Base-by-base conservation (phyloP, 1,284 basidiomycete genomes). In the Ganoderma sinense region DNA sequence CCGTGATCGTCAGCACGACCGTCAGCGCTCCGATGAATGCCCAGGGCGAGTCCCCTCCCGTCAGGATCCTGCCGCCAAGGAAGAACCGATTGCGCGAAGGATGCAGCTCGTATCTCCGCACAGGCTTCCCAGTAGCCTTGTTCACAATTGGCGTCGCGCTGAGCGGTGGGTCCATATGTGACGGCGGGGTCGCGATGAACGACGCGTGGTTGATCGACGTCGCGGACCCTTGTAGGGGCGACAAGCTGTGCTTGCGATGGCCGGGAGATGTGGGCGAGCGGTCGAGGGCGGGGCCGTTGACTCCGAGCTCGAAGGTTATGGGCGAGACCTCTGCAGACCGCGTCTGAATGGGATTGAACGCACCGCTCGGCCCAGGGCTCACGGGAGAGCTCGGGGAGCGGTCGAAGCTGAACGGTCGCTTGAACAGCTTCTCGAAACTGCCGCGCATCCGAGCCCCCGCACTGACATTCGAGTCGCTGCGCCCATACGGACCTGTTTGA, bases 21-120 rank as follows among this genome's bases (percentile, higher is more conserved):
- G 82, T 77, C 64, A 96, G 81, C 3, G 88, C 89, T 0, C 85
- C 85, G 8, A 94, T 77, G 75, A 97, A 94, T 4, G 95, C 94
- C 83, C 88, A 89, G 0, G 91, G 90, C 29, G 89, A 87, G 80
- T 97, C 96, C 4, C 94, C 94, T n/a, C 95, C 95, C 0, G 92
- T 93, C 73, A 97, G 81, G 16, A 95, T 69, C 66, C 84, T 86
- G 0, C 96, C 97, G 0, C 84, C 75, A 64, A 91, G 83, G 77
- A 92, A 92, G 80, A 94, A 97, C n/a, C 83, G 85, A 80, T 94
- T 95, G 68, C 87, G 83, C 5, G 92, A 94, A 4, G 90, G 89
- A 77, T 93, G 88, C 45, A 84, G 77, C 73, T 89, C 82, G 79
- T 91, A 91, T 64, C 88, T 88, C 60, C 87, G 86, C 62, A 87